Evolutionary conservation across 371 early-diverging fungal species (phyloP).

Genomic region (Mortierella sp.): DNA sequence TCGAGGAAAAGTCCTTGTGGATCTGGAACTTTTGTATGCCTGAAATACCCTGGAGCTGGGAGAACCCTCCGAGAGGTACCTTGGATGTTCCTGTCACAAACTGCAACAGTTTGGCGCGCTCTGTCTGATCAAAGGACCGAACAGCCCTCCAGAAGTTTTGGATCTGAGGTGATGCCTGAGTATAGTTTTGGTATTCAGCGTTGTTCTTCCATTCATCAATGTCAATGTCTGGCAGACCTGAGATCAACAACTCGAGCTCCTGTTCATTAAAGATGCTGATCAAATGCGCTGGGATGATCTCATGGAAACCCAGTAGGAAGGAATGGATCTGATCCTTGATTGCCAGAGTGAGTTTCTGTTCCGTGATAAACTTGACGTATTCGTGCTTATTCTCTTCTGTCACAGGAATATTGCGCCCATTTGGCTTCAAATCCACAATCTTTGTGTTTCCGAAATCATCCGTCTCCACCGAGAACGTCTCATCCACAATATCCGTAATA

Average conservation of each 20-base stretch:
- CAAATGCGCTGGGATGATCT: constrained; percentile 91
- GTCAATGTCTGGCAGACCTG: constrained; percentile 98
- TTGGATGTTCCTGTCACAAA: constrained; percentile 99
- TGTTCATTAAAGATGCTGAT: constrained; percentile 98
- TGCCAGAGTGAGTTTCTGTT: constrained; percentile 88
- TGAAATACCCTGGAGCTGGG: constrained; percentile 92
- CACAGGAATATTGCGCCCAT: constrained; percentile 94
- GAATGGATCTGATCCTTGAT: constrained; percentile 95
- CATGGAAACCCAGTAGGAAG: constrained; percentile 97
- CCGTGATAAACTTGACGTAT: constrained; percentile 93
- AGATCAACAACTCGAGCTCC: constrained; percentile 98
- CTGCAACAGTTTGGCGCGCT: constrained; percentile 97
- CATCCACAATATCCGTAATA: constrained; percentile 94
- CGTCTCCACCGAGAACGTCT: constrained; percentile 95
- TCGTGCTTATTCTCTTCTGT: constrained; percentile 98
- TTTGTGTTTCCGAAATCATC: constrained; percentile 94
- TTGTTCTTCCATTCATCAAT: constrained; percentile 99
- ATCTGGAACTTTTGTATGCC: constrained; percentile 99
- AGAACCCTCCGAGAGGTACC: constrained; percentile 98
- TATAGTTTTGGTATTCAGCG: constrained; percentile 95
- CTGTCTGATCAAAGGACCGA: constrained; percentile 95
- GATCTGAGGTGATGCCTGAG: constrained; percentile 87
- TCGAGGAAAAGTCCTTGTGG: constrained; percentile 93
- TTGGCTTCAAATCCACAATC: constrained; percentile 89
- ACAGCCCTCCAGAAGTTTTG: constrained; percentile 99